phyloP scores from a whole-genome alignment of 2,329 filamentous ascomycete species.

The Laburnicola sp. region DNA sequence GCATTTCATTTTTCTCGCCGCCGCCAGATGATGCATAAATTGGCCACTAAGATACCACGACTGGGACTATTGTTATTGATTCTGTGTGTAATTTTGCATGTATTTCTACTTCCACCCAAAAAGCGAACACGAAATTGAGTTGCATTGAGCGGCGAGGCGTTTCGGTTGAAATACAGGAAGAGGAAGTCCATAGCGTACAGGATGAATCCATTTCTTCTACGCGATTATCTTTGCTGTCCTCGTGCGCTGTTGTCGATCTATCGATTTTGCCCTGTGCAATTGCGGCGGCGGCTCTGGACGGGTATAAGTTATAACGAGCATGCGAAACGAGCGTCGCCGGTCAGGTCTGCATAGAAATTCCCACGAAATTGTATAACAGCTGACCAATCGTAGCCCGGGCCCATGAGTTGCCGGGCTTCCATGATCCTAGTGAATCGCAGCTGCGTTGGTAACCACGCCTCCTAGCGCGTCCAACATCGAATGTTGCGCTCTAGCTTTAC shows the following conservation, averaged over 20 bases:
- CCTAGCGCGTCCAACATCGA: too few relatives aligned
- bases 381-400: background rate
- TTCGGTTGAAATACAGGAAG: conserved; percentile 18
- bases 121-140: conserved; percentile 29
- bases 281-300: too few relatives aligned
- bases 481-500: background rate
- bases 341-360: background rate
- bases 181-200: conserved; percentile 14
- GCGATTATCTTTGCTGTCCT: background rate
- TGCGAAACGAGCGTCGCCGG: too few relatives aligned
- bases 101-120: conserved; percentile 39
- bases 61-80: conserved; percentile 21
- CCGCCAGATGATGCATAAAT: conserved; percentile 43
- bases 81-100: conserved; percentile 37
- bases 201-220: conserved; percentile 9
- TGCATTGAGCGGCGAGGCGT: conserved; percentile 37
- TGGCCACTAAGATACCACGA: conserved; percentile 7
- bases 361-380: background rate
- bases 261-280: background rate
- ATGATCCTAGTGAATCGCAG: background rate
- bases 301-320: too few relatives aligned
- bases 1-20: conserved; percentile 44
- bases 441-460: background rate
- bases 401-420: background rate
- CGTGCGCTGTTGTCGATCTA: background rate